These are phyloP conservation scores for Botrytis squamosa DNA, from an alignment of 2,329 filamentous ascomycete genomes.

Conservation along the genomic window DNA sequence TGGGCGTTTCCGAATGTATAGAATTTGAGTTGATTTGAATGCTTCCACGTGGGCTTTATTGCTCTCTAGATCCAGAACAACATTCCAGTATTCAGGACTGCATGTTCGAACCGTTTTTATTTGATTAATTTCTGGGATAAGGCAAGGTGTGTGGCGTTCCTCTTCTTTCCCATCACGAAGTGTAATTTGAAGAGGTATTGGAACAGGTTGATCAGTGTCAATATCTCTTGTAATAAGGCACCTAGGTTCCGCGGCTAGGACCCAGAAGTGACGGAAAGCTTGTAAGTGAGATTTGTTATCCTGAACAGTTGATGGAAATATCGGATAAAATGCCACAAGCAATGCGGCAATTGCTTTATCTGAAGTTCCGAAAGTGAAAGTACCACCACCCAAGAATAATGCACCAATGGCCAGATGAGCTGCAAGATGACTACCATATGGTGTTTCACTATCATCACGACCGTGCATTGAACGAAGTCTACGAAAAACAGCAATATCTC, in stretches of 20 bases:
- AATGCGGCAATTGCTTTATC: conserved; percentile 83
- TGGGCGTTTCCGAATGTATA: conserved; percentile 61
- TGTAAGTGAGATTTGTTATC: conserved; percentile 95
- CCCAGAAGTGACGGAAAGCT: conserved; percentile 96
- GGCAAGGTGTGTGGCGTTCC: conserved; percentile 40
- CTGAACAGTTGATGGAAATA: conserved; percentile 84
- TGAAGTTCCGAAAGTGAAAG: conserved; percentile 85
- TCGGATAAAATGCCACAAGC: conserved; percentile 88
- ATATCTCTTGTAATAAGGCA: conserved; percentile 87
- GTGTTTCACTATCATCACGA: conserved; percentile 75
- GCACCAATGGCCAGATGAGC: conserved; percentile 88
- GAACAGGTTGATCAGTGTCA: conserved; percentile 76
- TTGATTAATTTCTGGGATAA: conserved; percentile 48
- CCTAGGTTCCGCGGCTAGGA: conserved; percentile 83
- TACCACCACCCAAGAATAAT: conserved; percentile 89
- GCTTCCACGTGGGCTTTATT: conserved; percentile 55
- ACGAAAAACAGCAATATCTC: conserved; percentile 81
- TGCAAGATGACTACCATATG: conserved; percentile 92
- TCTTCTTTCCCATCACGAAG: conserved; percentile 32
- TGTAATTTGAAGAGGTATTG: conserved; percentile 65
- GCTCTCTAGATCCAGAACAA: conserved; percentile 61
- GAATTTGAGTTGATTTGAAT: conserved; percentile 60
- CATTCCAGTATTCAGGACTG: conserved; percentile 64
- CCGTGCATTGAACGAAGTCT: conserved; percentile 86
- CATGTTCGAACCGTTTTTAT: conserved; percentile 50